These are phyloP conservation scores for Lasiosphaeriaceae sp. DNA, from an alignment of 495 filamentous ascomycete species.

Conservation along the genomic window DNA sequence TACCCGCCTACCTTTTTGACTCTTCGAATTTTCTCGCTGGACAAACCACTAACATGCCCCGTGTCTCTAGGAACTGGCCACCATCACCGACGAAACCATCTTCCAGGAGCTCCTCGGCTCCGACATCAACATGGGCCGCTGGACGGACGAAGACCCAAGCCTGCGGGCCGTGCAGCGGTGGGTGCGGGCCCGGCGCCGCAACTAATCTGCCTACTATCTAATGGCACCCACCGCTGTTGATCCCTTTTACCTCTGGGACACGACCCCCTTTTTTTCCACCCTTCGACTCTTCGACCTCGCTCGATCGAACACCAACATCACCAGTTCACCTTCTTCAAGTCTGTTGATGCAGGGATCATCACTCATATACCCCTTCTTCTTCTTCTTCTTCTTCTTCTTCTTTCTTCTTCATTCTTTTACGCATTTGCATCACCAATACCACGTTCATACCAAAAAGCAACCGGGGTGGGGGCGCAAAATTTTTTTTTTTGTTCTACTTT, in stretches of 20 bases:
- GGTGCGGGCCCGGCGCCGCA: conserved; percentile 40
- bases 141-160: conserved; percentile 69
- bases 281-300: too few species aligned
- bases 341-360: not conserved
- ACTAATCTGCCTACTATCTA: too few species aligned
- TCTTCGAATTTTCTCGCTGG: not conserved
- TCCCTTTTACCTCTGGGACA: not conserved
- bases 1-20: not conserved
- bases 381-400: not conserved
- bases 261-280: too few species aligned
- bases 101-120: conserved; percentile 60
- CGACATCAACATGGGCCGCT: conserved; percentile 65
- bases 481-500: not conserved
- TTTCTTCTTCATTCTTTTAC: not conserved
- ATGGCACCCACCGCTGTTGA: not conserved
- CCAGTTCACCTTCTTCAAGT: not conserved
- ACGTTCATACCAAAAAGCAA: not conserved
- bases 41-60: not conserved
- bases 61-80: conserved; percentile 56
- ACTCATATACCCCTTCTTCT: not conserved
- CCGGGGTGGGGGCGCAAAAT: not conserved
- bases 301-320: not conserved
- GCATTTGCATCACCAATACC: not conserved
- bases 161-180: conserved; percentile 48
- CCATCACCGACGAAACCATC: conserved; percentile 64